Evolutionary conservation across 139 green algal species (phyloP), one percentile per base, ranked within the genome.

Genomic region (Pseudopediastrum boryanum): DNA sequence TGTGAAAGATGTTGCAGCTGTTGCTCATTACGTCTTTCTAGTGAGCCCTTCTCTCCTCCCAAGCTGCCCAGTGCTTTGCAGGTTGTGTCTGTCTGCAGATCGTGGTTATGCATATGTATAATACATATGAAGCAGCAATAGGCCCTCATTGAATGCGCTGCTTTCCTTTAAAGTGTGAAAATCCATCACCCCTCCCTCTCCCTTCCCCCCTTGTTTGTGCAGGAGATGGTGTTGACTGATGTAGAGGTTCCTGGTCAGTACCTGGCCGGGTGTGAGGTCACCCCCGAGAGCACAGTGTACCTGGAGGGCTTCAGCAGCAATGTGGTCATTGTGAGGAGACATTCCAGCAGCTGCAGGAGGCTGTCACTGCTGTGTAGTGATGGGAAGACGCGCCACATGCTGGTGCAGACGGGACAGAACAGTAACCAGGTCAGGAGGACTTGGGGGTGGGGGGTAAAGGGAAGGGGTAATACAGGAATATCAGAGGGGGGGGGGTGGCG

Each of bases 211-310:
- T 71, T 44, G 12, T 35, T 52, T 39, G 59, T 89, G 51, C 67
- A 89, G 36, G 94, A 98, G 51, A 84, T 94, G 68, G 68, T 78
- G 6, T 79, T 95, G 33, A 77, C 87, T 12, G 95, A 98, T n/a
- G 78, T 98, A 39, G 95, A 98, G 89, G 92, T 98, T 84, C 95
- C 95, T 9, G 95, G 94, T 19, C 83, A 90, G 71, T 94, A 95
- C 70, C 76, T 87, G 31, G 63, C 80, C n/a, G 86, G 85, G 0
- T 70, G 76, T 27, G 93, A 96, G 73, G 72, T 90, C 39, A 69
- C 68, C 25, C 78, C 77, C 58, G 91, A 93, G 16, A 62, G 43
- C 44, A 66, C 85, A 39, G 88, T 98, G 6, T 90, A 90, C 63
- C 79, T 99, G 12, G 95, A 97, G 83, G 77, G 87, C 36, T 90